Conservation (phyloP, 768 basidiomycete species). For the Lepiota venenata region DNA sequence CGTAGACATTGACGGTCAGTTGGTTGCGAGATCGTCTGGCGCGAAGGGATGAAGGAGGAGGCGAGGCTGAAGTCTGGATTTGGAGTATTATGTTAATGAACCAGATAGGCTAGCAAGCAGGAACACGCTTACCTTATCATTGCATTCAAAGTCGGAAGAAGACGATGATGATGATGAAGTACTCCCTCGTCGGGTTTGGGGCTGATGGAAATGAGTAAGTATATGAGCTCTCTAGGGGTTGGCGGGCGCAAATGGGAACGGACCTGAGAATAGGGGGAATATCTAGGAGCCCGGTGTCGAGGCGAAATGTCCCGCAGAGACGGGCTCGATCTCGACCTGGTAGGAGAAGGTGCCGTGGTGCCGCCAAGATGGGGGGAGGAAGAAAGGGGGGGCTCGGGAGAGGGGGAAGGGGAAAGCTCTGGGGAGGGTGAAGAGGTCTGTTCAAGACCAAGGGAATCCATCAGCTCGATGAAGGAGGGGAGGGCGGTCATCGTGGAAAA, state of each 20-base stretch:
- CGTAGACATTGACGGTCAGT: slow-evolving; percentile 45
- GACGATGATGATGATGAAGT: slow-evolving; percentile 14
- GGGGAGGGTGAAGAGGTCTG: slow-evolving; percentile 32
- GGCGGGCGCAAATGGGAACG: no score
- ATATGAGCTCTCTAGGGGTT: no score
- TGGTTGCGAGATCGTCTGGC: slow-evolving; percentile 42
- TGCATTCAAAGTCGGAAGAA: slow-evolving; percentile 12
- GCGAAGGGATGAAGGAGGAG: slow-evolving; percentile 41
- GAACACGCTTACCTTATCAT: slow-evolving; percentile 7
- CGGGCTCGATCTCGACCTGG: slow-evolving; percentile 42
- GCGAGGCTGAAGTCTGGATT: slow-evolving; percentile 31
- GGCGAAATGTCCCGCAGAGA: slow-evolving; percentile 37
- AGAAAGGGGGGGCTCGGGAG: slow-evolving; percentile 42
- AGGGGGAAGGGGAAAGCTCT: slow-evolving; percentile 35
- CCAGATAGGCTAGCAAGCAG: not conserved
- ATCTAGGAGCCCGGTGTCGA: slow-evolving; percentile 38
- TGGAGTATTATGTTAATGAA: not conserved
- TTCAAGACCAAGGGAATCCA: slow-evolving; percentile 78
- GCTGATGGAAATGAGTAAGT: slow-evolving; percentile 8
- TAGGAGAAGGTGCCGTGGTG: slow-evolving; percentile 27
- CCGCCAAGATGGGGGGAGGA: slow-evolving; percentile 33
- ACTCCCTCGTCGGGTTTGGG: slow-evolving; percentile 15
- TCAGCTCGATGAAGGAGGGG: slow-evolving; percentile 86
- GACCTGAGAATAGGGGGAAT: slow-evolving; percentile 49
- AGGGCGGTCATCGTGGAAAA: slow-evolving; percentile 58